Conservation (phyloP, 371 early-diverging fungal species). For the Mortierella sp. region DNA sequence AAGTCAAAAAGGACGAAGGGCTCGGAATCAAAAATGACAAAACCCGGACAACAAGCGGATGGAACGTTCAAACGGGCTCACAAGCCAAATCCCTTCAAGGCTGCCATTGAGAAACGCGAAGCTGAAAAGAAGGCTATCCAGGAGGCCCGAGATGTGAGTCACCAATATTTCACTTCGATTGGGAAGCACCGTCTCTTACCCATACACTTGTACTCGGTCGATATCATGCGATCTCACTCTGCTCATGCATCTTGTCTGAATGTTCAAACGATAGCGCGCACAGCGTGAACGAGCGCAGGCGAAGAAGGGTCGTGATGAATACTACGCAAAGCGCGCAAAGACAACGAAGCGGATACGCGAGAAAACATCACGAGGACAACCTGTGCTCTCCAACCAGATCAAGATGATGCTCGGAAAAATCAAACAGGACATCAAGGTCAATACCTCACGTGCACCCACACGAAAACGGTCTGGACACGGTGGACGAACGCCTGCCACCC, state of each 20-base stretch:
- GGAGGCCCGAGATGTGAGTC: constrained; percentile 54
- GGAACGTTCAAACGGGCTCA: constrained; percentile 43
- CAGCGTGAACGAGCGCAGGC: constrained; percentile 53
- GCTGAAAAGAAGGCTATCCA: constrained; percentile 56
- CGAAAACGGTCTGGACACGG: constrained; percentile 35
- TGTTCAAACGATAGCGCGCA: constrained; percentile 28
- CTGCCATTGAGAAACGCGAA: constrained; percentile 60
- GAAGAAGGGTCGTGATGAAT: constrained; percentile 61
- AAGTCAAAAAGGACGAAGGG: constrained; percentile 35
- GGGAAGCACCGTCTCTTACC: no score
- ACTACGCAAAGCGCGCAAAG: constrained; percentile 66
- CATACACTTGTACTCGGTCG: no score
- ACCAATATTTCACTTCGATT: no score
- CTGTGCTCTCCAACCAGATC: constrained; percentile 73
- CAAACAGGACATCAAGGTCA: constrained; percentile 56
- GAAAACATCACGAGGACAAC: constrained; percentile 70
- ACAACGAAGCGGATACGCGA: constrained; percentile 67
- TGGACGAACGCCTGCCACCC: constrained; percentile 13
- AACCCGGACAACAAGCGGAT: constrained; percentile 42
- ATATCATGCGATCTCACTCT: no score
- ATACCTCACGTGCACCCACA: constrained; percentile 42
- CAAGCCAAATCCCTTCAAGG: constrained; percentile 73
- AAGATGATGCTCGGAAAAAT: constrained; percentile 68
- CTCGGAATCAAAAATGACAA: constrained; percentile 5
- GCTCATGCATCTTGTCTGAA: not conserved